Evolutionary conservation across 108 stramenopile species (phyloP), one percentile per base, ranked within the genome.

Genomic region (Cyclotella kingstonii): DNA sequence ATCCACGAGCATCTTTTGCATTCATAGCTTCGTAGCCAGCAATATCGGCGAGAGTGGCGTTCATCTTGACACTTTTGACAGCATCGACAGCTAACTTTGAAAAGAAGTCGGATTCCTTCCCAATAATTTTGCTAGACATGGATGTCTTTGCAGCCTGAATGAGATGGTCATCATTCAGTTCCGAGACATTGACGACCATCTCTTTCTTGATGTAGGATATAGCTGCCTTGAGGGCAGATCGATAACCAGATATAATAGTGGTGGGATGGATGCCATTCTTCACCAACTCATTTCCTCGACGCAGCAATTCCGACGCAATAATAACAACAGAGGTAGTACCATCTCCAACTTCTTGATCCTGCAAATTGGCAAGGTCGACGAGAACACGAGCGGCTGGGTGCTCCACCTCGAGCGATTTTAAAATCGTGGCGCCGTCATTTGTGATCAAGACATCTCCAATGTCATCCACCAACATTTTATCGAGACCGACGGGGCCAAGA

Each of bases 401-500:
- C 67, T 99, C 98, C 29, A 99, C 97, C 49, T 97, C 96, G 27
- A 99, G 78, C 48, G 93, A 95, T 69, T 94, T 83, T 56, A 99
- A 71, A 60, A 99, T 99, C 21, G 99, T 99, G 8, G 99, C 99
- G 0, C 99, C 99, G 63, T 99, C 99, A 63, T 99, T 99, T 46
- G 99, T 99, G 59, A 99, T 98, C 34, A 94, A 95, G 26, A 99
- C 98, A 76, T 99, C 99, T 23, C 99, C 99, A 38, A 98, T 94
- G 56, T 94, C 93, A 62, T 97, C 96, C 42, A 97, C 98, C 25
- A 99, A 86, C 99, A 99, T 99, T 79, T 99, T 99, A 70, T 99
- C 99, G 35, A 99, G 84, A 12, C 99, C 99, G 26, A 98, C 96
- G 6, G 99, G 99, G 14, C 99, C 99, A 40, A 99, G 82, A n/a